Conservation (phyloP, 805 yeast species). For the Isabelozyma rhagii region DNA sequence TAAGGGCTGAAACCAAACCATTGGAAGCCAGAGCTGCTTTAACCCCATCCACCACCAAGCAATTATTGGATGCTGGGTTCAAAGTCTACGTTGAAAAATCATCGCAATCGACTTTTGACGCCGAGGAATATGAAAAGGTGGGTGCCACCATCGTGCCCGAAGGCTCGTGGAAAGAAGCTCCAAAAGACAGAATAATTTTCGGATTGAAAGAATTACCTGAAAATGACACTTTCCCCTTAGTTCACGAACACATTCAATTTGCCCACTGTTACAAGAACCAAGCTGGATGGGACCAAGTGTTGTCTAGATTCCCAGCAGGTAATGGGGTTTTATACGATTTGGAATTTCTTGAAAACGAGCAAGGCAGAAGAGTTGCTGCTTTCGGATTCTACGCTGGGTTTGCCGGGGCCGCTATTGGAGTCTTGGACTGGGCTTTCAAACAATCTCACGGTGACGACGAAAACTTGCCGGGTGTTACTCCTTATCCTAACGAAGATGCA, state of each 20-base stretch:
- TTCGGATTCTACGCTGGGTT: constrained; percentile 99
- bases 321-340: constrained; percentile 88
- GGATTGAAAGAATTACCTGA: constrained; percentile 97
- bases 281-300: constrained; percentile 93
- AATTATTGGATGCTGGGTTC: constrained; percentile 83
- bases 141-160: constrained; percentile 90
- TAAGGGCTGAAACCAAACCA: constrained; percentile 97
- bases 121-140: constrained; percentile 68
- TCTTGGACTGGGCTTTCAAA: constrained; percentile 92
- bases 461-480: constrained; percentile 75
- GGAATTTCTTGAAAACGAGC: constrained; percentile 90
- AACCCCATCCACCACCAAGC: constrained; percentile 87
- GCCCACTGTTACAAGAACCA: constrained; percentile 99
- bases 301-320: constrained; percentile 86
- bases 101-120: constrained; percentile 74
- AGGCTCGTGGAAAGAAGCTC: constrained; percentile 92
- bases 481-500: constrained; percentile 76
- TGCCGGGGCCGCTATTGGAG: constrained; percentile 98
- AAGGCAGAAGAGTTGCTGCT: constrained; percentile 98
- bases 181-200: constrained; percentile 81
- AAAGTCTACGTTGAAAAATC: constrained; percentile 85
- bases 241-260: constrained; percentile 96
- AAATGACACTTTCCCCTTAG: constrained; percentile 80
- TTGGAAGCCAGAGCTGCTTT: constrained; percentile 96
- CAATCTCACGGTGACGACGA: constrained; percentile 64